phyloP scores from a whole-genome alignment of 768 basidiomycete genomes.

The Artomyces pyxidatus region DNA sequence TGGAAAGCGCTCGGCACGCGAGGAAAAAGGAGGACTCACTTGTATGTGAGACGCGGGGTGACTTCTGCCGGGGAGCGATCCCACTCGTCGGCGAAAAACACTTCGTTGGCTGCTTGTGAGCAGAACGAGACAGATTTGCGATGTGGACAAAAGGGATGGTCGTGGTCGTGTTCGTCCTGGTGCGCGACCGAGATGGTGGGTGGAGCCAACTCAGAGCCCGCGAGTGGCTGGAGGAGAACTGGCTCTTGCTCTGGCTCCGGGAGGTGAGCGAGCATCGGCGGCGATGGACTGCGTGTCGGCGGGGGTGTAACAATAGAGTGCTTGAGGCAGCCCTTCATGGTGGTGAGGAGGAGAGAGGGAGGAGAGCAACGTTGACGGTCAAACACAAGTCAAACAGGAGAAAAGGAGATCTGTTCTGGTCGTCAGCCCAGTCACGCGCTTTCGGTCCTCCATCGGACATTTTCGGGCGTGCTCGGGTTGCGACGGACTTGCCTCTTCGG shows the following conservation, averaged over 20 bases:
- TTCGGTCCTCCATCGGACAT: not conserved
- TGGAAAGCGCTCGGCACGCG: no score
- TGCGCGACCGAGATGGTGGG: slow-evolving; percentile 5
- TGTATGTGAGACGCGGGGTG: slow-evolving; percentile 52
- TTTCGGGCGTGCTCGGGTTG: no score
- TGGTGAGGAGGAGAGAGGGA: not conserved
- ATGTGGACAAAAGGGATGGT: not conserved
- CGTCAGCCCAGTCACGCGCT: no score
- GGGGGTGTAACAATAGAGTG: slow-evolving; percentile 10
- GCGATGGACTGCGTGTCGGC: slow-evolving; percentile 11
- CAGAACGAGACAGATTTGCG: slow-evolving; percentile 61
- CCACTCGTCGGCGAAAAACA: slow-evolving; percentile 69
- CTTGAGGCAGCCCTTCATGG: slow-evolving; percentile 16
- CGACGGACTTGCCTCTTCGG: no score
- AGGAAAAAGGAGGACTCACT: slow-evolving; percentile 37
- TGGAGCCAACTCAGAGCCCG: no score
- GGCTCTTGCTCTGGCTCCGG: not conserved
- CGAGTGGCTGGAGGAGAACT: slow-evolving; percentile 2
- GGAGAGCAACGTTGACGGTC: no score
- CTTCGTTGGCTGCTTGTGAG: slow-evolving; percentile 43
- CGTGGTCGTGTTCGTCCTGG: not conserved
- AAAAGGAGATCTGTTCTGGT: no score
- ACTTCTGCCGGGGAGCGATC: slow-evolving; percentile 68
- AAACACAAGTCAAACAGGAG: no score
- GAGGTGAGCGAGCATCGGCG: not conserved